phyloP scores from a whole-genome alignment of 2,329 filamentous ascomycete species.

The Lomentospora prolificans region DNA sequence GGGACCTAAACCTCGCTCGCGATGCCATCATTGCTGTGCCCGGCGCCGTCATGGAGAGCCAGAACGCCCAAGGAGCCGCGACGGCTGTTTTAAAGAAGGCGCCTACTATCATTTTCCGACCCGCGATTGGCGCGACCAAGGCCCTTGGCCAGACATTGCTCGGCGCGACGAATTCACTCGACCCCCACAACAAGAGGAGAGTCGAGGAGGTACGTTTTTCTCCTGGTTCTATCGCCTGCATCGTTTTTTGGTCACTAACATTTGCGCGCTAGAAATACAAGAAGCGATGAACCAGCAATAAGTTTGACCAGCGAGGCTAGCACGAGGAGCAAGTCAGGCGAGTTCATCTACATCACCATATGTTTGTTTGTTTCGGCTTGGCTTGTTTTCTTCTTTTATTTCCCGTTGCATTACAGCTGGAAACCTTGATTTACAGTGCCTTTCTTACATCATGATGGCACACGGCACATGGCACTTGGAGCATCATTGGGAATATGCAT shows the following conservation, averaged over 20 bases:
- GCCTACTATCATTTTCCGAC: conserved; percentile 86
- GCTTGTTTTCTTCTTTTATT: neutral
- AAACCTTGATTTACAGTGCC: neutral
- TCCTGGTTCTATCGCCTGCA: too few species aligned
- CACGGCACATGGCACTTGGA: conserved; percentile 6
- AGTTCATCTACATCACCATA: neutral
- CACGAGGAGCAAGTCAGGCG: neutral
- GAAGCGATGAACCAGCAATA: conserved; percentile 22
- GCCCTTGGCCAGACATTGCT: conserved; percentile 81
- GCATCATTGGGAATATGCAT: conserved; percentile 7
- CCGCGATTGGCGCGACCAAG: conserved; percentile 82
- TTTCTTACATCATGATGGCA: conserved; percentile 9
- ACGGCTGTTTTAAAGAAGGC: conserved; percentile 69
- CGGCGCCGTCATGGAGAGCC: conserved; percentile 79
- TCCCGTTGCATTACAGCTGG: neutral
- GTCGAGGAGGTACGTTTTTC: conserved; percentile 74
- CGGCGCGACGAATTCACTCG: conserved; percentile 85
- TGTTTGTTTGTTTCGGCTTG: too few species aligned
- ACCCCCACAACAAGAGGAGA: conserved; percentile 69
- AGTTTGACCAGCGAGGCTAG: too few species aligned
- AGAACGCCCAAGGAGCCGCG: conserved; percentile 70
- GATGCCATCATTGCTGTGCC: conserved; percentile 95
- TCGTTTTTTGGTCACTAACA: too few species aligned
- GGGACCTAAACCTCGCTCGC: conserved; percentile 75
- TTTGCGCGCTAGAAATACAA: conserved; percentile 49